These are phyloP conservation scores for Boletus pseudopeckii DNA, from an alignment of 768 basidiomycete species.

Conservation along the genomic window DNA sequence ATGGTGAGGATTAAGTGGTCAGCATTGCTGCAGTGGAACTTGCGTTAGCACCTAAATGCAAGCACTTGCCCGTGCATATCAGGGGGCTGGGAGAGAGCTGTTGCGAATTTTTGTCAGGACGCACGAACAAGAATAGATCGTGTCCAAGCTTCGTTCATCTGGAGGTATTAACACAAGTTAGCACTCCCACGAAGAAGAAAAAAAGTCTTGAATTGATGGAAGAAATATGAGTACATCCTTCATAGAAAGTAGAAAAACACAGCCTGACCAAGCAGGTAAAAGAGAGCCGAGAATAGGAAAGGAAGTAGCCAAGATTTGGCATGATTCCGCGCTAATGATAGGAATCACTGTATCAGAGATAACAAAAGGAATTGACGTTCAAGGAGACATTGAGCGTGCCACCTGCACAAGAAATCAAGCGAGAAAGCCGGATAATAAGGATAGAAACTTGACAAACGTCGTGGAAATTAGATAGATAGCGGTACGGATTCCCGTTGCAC, in stretches of 20 bases:
- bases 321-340: slow-evolving; percentile 1
- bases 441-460: slow-evolving; percentile 21
- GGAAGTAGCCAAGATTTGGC: slow-evolving; percentile 7
- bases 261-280: slow-evolving; percentile 25
- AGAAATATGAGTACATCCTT: slow-evolving; percentile 17
- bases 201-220: slow-evolving; percentile 11
- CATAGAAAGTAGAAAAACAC: slow-evolving; percentile 9
- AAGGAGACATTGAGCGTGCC: slow-evolving; percentile 6
- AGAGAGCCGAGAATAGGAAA: not conserved
- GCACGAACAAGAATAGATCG: not conserved
- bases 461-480: slow-evolving; percentile 20
- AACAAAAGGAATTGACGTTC: slow-evolving; percentile 1
- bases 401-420: slow-evolving; percentile 18
- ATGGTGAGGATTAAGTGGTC: not conserved
- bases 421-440: slow-evolving; percentile 26
- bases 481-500: slow-evolving; percentile 17
- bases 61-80: not conserved
- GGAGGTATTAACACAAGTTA: not conserved
- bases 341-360: slow-evolving; percentile 5
- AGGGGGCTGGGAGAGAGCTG: not conserved
- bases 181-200: not conserved
- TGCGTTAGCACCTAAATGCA: not conserved
- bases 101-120: not conserved
- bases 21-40: not conserved
- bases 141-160: not conserved